Evolutionary conservation across 331 rosid genomes (phyloP), one percentile per base, ranked within the genome.

Genomic region (Stylosanthes scabra): DNA sequence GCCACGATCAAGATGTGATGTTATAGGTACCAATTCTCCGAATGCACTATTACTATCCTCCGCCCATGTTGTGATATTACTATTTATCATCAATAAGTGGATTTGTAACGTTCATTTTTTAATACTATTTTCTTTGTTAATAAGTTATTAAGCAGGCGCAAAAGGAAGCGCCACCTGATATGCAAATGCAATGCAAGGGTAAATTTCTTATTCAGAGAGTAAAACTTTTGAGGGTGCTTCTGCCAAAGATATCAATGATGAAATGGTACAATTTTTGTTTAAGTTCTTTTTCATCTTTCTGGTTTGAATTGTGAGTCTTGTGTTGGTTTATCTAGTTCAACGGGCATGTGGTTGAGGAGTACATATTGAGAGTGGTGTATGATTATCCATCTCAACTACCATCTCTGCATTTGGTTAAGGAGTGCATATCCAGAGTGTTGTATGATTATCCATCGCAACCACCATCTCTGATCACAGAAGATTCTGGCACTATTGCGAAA

Each of bases 141-240:
- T 49, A 63, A 92, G 97, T 92, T 49, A 89, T 93, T 72, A 92
- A 89, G 97, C 97, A 92, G 85, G 92, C 96, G 4, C 97, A 92
- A 69, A 92, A 89, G 66, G 97, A 92, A 74, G 83, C 88, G 51
- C 93, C 96, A 47, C 9, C 80, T 16, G 97, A 92, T 67, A 82
- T 89, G 96, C 25, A 20, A 20, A 20, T 20, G 25, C 96, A 89
- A 78, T 92, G 97, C 87, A 89, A 82, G 93, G 97, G 89, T 81
- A 92, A 92, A 84, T 92, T 92, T 84, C 96, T 92, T 34, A 93
- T 92, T 62, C 97, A 92, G 86, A 88, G 96, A 44, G 96, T 86
- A 52, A 80, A 81, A 78, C 82, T 15, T 40, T 58, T 4, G 90
- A 89, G 44, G 89, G 87, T 63, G 73, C 74, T 20, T 66, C 73